These are phyloP conservation scores for Gnomoniopsis sp. DNA, from an alignment of 2,329 filamentous ascomycete species.

Conservation along the genomic window DNA sequence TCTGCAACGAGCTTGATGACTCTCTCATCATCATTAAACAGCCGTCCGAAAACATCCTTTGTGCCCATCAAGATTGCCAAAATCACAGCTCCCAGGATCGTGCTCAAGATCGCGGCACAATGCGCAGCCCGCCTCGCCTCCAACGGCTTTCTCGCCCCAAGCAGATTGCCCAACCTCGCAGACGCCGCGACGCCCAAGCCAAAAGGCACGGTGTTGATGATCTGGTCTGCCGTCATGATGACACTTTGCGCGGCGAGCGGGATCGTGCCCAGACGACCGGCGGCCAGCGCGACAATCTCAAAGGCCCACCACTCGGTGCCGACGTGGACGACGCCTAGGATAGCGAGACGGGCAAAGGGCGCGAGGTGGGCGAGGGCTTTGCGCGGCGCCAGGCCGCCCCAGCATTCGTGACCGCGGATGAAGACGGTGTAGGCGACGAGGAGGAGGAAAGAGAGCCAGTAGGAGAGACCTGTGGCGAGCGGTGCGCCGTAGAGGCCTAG, in stretches of 20 bases:
- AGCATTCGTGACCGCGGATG: slow-evolving; percentile 69
- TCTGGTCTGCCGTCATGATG: slow-evolving; percentile 86
- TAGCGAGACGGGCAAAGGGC: slow-evolving; percentile 70
- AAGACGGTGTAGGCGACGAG: slow-evolving; percentile 72
- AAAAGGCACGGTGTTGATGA: slow-evolving; percentile 83
- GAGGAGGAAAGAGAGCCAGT: slow-evolving; percentile 79
- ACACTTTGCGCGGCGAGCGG: slow-evolving; percentile 80
- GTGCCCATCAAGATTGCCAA: slow-evolving; percentile 67
- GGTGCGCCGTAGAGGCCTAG: slow-evolving; percentile 77
- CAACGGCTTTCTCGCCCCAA: slow-evolving; percentile 63
- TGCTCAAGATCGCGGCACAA: slow-evolving; percentile 69
- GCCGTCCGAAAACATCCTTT: slow-evolving; percentile 68
- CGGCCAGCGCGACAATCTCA: slow-evolving; percentile 81
- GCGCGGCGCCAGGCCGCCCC: slow-evolving; percentile 67
- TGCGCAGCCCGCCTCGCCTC: slow-evolving; percentile 73
- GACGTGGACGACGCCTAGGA: slow-evolving; percentile 76
- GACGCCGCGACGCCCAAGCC: slow-evolving; percentile 81
- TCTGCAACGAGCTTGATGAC: slow-evolving; percentile 71
- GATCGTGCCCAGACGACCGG: slow-evolving; percentile 75
- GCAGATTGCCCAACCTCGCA: slow-evolving; percentile 72
- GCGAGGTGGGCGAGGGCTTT: slow-evolving; percentile 63
- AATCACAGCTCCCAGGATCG: slow-evolving; percentile 64
- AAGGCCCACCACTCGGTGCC: slow-evolving; percentile 96
- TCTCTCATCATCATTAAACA: slow-evolving; percentile 75
- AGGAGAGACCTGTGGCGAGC: slow-evolving; percentile 77